Evolutionary conservation across 176 grass and related monocot species (phyloP), one percentile per base, ranked within the genome.

Genomic region (Hsuehochloa calcarea): DNA sequence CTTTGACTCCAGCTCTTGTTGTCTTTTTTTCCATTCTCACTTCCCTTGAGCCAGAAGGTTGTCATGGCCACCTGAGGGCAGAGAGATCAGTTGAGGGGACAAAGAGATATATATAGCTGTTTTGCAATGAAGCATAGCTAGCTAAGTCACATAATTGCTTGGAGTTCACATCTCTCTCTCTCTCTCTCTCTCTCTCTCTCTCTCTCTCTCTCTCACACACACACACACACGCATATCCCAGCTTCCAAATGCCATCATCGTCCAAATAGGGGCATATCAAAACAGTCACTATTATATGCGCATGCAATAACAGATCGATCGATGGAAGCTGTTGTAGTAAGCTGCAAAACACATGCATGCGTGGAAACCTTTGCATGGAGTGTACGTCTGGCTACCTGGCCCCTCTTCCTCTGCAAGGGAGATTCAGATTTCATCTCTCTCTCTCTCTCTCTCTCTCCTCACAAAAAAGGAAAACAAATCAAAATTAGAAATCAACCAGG

Each of bases 1-100:
- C 91, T 98, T 95, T 95, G 96, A 98, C 96, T 95, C 96, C 91
- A 95, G 93, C 80, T 87, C 89, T 92, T 90, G 90, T 92, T 85
- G 77, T 93, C 91, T 75, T 95, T 34, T 34, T 87, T 83, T 77
- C 88, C 31, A 79, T 88, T 87, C 87, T 92, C 80, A 84, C 60
- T 68, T 90, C 60, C 88, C 95, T 97, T 97, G 84, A 94, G 89
- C 85, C 89, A 90, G 74, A 97, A 94, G 95, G 87, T 88, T 89
- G 88, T 93, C 82, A 92, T 90, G 85, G 71, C 66, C 72, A 87
- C 58, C 86, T 84, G 82, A 90, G 77, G 72, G 73, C 78, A 88
- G 85, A 79, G 55, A 97, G 26, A 74, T 91, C 77, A 87, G 67
- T 74, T 88, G 73, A 64, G 85, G 68, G 26, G 78, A 84, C 80